phyloP scores from a whole-genome alignment of 2,329 filamentous ascomycete genomes.

The Cryphonectria japonica region DNA sequence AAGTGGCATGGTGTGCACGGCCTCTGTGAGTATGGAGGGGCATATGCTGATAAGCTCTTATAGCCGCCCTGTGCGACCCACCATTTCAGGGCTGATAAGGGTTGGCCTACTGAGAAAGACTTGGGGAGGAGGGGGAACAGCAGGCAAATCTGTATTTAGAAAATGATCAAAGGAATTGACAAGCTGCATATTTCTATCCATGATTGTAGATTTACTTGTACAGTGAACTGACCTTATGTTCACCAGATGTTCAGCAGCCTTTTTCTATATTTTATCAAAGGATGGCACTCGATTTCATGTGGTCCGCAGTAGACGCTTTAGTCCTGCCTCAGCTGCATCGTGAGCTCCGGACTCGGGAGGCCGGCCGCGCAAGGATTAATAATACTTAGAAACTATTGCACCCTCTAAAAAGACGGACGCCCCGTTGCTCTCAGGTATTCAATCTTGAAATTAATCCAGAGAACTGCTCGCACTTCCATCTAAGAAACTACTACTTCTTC shows the following conservation, averaged over 20 bases:
- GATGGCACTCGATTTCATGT: neutral
- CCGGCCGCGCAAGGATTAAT: constrained; percentile 6
- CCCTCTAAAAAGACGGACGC: neutral
- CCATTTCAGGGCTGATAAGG: constrained; percentile 1
- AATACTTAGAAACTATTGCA: neutral
- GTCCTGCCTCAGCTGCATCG: constrained; percentile 4
- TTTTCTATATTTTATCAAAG: neutral
- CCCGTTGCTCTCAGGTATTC: neutral
- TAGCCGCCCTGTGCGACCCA: neutral
- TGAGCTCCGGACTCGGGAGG: constrained; percentile 16
- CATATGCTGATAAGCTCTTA: neutral
- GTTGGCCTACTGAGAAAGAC: neutral
- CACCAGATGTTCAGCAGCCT: neutral
- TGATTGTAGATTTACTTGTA: neutral
- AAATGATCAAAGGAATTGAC: neutral
- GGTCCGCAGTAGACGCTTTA: neutral
- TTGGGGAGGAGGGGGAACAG: neutral
- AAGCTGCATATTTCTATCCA: neutral
- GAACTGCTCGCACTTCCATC: neutral
- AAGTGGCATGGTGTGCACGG: too few relatives aligned
- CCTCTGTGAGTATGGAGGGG: neutral
- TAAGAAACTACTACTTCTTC: neutral
- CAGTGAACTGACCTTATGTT: neutral
- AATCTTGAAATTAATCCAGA: neutral
- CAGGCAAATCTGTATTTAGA: neutral